Evolutionary conservation across 2,329 filamentous ascomycete species (phyloP).

Genomic region (Aspergillus pseudoglaucus): DNA sequence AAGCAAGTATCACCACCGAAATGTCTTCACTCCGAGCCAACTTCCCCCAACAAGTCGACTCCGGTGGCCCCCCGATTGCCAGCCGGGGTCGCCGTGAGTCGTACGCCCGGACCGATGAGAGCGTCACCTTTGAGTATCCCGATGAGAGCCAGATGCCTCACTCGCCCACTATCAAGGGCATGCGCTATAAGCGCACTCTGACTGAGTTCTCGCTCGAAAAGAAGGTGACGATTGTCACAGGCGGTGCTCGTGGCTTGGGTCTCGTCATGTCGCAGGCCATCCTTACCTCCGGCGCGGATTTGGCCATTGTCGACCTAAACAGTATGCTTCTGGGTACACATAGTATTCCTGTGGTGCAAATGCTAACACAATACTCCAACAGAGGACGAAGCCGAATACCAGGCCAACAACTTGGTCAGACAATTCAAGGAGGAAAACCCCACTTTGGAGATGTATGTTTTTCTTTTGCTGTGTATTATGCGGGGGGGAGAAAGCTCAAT

Average conservation of each 20-base stretch:
- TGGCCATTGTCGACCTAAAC: constrained; percentile 92
- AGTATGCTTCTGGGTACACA: constrained; percentile 47
- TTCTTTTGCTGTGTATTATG: not conserved
- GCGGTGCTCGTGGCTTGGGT: constrained; percentile 80
- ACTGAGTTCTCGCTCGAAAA: constrained; percentile 81
- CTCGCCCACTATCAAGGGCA: constrained; percentile 62
- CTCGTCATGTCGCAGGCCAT: constrained; percentile 90
- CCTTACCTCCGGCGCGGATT: constrained; percentile 77
- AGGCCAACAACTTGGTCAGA: constrained; percentile 66
- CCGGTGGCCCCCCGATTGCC: not conserved
- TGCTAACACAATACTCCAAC: constrained; percentile 5
- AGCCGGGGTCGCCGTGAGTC: not conserved
- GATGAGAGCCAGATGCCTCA: constrained; percentile 66
- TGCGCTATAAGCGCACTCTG: constrained; percentile 62
- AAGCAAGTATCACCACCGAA: not conserved
- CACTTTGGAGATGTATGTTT: constrained; percentile 56
- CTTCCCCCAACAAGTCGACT: not conserved
- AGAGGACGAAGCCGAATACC: constrained; percentile 78
- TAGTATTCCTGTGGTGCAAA: not conserved
- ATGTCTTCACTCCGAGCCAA: not conserved
- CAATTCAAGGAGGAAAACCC: constrained; percentile 76
- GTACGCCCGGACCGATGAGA: constrained; percentile 68
- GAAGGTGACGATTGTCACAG: constrained; percentile 78
- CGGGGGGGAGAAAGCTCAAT: not conserved
- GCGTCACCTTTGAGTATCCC: constrained; percentile 72